A percentile compares a stretch with the other conserved stretches of the same genome.
These are phyloP conservation scores for Geoglossum cookeanum DNA, from an alignment of 2,329 filamentous ascomycete species.

Conservation along the genomic window DNA sequence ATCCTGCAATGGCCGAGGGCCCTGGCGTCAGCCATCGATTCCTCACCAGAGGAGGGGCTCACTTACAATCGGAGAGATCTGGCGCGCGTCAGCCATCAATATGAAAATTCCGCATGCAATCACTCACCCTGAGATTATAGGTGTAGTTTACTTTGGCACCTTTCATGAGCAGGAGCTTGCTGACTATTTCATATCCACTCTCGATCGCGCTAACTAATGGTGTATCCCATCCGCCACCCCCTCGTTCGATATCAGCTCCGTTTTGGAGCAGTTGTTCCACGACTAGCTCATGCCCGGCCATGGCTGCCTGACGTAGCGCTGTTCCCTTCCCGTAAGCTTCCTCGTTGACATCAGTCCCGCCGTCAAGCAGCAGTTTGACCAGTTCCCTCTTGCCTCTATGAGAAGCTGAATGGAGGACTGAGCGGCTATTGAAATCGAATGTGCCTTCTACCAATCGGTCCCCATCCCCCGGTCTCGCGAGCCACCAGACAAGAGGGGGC, in stretches of 20 bases:
- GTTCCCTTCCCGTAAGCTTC: slow-evolving; percentile 9
- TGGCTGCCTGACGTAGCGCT: slow-evolving; percentile 15
- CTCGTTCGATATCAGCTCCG: slow-evolving; percentile 1
- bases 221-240: not conserved
- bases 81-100: not conserved
- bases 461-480: not conserved
- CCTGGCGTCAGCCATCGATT: not conserved
- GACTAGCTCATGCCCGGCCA: slow-evolving; percentile 12
- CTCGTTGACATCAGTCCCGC: slow-evolving; percentile 9
- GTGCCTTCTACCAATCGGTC: not conserved
- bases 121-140: not conserved
- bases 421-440: not conserved
- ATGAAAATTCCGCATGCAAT: not conserved
- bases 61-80: not conserved
- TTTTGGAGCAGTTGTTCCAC: slow-evolving; percentile 13
- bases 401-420: not conserved
- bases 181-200: not conserved
- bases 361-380: slow-evolving; percentile 3
- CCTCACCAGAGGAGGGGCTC: not conserved
- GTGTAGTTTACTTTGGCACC: not conserved
- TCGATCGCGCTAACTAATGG: not conserved
- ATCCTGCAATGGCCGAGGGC: not conserved
- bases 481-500: not conserved
- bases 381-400: not conserved
- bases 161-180: not conserved